These are phyloP conservation scores for Saxophila tyrrhenica DNA, from an alignment of 495 filamentous ascomycete species.

Conservation along the genomic window DNA sequence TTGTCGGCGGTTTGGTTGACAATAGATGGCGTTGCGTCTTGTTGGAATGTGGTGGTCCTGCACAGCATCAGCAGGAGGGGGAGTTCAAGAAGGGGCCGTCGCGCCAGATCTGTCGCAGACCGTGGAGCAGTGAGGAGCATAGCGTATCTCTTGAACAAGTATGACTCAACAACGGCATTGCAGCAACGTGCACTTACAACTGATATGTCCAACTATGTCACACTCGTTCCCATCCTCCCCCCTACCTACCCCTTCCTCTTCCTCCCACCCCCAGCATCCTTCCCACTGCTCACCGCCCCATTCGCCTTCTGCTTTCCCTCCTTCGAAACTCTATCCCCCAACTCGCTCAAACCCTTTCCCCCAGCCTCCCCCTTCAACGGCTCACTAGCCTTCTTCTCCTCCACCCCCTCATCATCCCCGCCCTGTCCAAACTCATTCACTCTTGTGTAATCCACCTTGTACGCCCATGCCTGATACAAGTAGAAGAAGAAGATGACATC, in stretches of 20 bases:
- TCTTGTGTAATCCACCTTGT: constrained; percentile 81
- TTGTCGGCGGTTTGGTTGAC: too few species aligned
- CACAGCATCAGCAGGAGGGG: too few species aligned
- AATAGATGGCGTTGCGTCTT: too few species aligned
- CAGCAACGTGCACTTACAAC: too few species aligned
- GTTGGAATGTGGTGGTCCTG: too few species aligned
- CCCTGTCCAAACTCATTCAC: constrained; percentile 98
- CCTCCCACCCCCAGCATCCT: constrained; percentile 27
- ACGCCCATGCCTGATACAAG: constrained; percentile 88
- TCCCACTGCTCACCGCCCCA: constrained; percentile 14
- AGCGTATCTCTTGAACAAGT: too few species aligned
- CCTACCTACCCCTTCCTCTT: constrained; percentile 9
- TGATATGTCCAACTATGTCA: too few species aligned
- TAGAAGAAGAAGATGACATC: constrained; percentile 98
- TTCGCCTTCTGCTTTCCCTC: neutral
- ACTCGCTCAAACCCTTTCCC: constrained; percentile 28
- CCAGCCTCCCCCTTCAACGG: constrained; percentile 22
- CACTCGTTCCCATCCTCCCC: too few species aligned
- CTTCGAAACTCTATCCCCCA: neutral
- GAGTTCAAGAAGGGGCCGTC: too few species aligned
- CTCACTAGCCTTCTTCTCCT: constrained; percentile 37
- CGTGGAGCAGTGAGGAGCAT: too few species aligned
- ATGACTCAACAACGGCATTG: too few species aligned
- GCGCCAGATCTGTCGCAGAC: too few species aligned
- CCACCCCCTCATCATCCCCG: constrained; percentile 68